Evolutionary conservation across 176 grass and related monocot genomes (phyloP), one percentile per base, ranked within the genome.

Genomic region (Carex cristatella): DNA sequence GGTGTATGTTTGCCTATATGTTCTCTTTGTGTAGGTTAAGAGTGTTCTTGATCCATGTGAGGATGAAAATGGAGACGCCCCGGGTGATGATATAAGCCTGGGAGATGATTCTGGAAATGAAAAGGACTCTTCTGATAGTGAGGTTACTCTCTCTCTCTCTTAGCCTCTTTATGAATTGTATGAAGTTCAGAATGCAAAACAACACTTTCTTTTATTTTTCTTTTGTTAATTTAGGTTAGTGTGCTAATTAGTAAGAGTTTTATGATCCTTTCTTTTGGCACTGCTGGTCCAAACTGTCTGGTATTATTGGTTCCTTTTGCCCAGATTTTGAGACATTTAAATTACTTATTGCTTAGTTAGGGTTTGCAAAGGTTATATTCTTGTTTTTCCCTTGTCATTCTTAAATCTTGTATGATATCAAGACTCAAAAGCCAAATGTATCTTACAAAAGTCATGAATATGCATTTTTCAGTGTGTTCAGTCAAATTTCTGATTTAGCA

Each of bases 21-120:
- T 79, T 28, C 18, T 55, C 14, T 88, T 89, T 85, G 16, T 91
- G 81, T 83, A 98, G 96, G 96, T 98, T 49, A 98, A 94, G 84
- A 98, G 93, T 90, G 88, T 98, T 83, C 93, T 98, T 81, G 96
- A 98, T 84, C 96, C 96, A 64, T 98, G 96, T 49, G 91, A 99
- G 49, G 96, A 89, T 85, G 88, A 95, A 59, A 87, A 90, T 81
- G 86, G 5, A 48, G 86, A 90, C 18, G 69, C 86, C 66, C 89
- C 89, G 77, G 92, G 86, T 89, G 96, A 94, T 60, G 91, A 91
- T 30, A 80, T 89, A 87, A 95, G 91, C 82, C 58, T 95, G 86
- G 93, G 83, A 54, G 90, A 87, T 79, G 88, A 94, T 65, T 89
- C 88, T 83, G 87, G 80, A 55, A 81, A 94, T 4, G 89, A 90